Percentiles rank a stretch among this genome's conserved stretches.
phyloP scores from a whole-genome alignment of 768 basidiomycete genomes.

The Suillus bovinus region DNA sequence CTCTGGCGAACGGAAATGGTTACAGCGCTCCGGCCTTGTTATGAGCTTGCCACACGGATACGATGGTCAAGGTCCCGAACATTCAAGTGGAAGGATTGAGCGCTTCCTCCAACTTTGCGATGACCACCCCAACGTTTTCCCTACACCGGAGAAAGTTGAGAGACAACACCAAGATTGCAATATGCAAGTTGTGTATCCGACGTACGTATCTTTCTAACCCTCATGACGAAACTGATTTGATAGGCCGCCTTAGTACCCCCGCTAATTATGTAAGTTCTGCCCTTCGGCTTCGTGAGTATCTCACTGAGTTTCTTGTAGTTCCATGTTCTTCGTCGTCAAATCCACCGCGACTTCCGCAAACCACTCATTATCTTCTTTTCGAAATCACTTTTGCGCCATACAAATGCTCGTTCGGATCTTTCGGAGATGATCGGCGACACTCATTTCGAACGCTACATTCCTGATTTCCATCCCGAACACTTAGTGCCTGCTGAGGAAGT shows the following conservation, averaged over 20 bases:
- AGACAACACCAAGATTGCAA: slow-evolving; percentile 99
- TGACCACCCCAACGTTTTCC: slow-evolving; percentile 92
- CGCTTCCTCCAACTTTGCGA: slow-evolving; percentile 98
- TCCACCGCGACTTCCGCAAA: slow-evolving; percentile 97
- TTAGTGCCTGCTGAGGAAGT: slow-evolving; percentile 84
- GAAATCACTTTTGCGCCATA: slow-evolving; percentile 93
- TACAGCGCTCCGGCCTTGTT: slow-evolving; percentile 90
- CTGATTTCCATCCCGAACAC: slow-evolving; percentile 72
- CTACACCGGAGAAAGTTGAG: slow-evolving; percentile 84
- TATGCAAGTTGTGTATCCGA: slow-evolving; percentile 98
- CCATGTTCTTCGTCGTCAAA: slow-evolving; percentile 96
- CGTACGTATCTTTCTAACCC: slow-evolving; percentile 47
- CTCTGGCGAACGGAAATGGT: slow-evolving; percentile 96
- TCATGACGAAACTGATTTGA: slow-evolving; percentile 9
- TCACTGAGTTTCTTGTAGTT: slow-evolving; percentile 47
- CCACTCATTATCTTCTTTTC: slow-evolving; percentile 91
- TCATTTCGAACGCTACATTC: slow-evolving; percentile 90
- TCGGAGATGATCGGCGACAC: slow-evolving; percentile 89
- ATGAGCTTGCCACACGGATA: slow-evolving; percentile 93
- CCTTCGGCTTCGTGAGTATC: neutral
- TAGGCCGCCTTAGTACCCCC: slow-evolving; percentile 63
- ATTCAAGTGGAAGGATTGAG: slow-evolving; percentile 94
- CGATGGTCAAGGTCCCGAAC: slow-evolving; percentile 98
- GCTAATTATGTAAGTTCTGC: slow-evolving; percentile 76
- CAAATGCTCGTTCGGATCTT: slow-evolving; percentile 83